These are phyloP conservation scores for Aspergillus eucalypticola DNA, from an alignment of 2,329 filamentous ascomycete species.

Conservation along the genomic window DNA sequence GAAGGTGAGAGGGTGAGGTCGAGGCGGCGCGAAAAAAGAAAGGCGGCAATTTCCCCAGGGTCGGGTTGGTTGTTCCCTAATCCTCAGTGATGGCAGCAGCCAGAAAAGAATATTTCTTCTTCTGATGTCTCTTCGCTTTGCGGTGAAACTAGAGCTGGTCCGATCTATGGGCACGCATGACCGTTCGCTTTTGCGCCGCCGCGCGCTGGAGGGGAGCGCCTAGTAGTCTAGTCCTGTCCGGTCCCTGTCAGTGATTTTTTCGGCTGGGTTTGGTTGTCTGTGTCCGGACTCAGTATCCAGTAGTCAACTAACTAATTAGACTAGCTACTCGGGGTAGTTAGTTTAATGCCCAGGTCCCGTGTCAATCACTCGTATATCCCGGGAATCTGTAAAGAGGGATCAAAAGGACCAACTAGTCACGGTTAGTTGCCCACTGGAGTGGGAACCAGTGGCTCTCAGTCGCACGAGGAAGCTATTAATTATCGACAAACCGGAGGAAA, in stretches of 20 bases:
- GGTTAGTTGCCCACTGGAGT: conserved; percentile 3
- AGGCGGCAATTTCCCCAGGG: conserved; percentile 14
- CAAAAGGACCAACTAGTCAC: conserved; percentile 2
- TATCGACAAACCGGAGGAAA: not conserved
- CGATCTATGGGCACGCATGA: conserved; percentile 37
- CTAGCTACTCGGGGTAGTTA: not conserved
- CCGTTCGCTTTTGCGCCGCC: conserved; percentile 27
- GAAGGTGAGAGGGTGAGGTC: not conserved
- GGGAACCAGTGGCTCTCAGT: conserved; percentile 11
- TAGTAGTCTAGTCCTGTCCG: conserved; percentile 21
- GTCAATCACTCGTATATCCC: not conserved
- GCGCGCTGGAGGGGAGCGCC: conserved; percentile 25
- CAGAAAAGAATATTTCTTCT: conserved; percentile 15
- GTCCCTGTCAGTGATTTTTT: conserved; percentile 9
- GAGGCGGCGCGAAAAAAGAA: conserved; percentile 8
- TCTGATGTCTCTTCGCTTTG: conserved; percentile 16
- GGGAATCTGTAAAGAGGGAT: not conserved
- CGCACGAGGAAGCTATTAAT: not conserved
- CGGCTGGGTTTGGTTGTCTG: conserved; percentile 1
- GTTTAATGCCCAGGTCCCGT: not conserved
- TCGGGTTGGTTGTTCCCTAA: conserved; percentile 1
- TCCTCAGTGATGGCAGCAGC: not conserved
- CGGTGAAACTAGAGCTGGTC: conserved; percentile 24
- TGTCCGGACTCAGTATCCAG: conserved; percentile 5
- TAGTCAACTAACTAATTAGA: not conserved